These are phyloP conservation scores for Apiospora aurea DNA, from an alignment of 2,329 filamentous ascomycete species.

Conservation along the genomic window DNA sequence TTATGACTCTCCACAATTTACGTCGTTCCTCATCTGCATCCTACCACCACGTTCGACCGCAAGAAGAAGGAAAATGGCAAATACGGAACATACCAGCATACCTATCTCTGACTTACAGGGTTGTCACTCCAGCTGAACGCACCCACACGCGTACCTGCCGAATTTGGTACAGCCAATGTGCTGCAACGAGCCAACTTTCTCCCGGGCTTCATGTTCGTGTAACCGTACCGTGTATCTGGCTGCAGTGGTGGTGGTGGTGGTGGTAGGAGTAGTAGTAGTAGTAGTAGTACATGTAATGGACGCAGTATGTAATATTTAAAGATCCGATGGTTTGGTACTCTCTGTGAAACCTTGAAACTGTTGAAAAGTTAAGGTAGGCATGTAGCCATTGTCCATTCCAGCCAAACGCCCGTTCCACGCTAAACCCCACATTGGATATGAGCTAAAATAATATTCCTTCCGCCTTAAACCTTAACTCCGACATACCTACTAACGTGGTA, in stretches of 20 bases:
- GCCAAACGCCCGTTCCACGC: background rate
- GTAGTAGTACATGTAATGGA: background rate
- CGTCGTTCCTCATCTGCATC: conserved; percentile 12
- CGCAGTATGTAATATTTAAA: background rate
- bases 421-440: conserved; percentile 11
- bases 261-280: too few species aligned
- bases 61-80: background rate
- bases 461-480: conserved; percentile 6
- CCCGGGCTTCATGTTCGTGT: background rate
- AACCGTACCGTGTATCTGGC: background rate
- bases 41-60: background rate
- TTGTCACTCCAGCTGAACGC: background rate
- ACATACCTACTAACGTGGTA: background rate
- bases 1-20: conserved; percentile 1
- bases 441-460: conserved; percentile 1
- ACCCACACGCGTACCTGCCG: conserved; percentile 28
- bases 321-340: conserved; percentile 3
- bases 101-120: background rate
- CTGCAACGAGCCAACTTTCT: conserved; percentile 6
- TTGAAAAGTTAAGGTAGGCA: background rate
- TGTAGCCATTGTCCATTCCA: background rate
- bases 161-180: conserved; percentile 24
- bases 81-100: background rate
- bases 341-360: background rate
- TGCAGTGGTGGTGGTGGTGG: background rate